These are phyloP conservation scores for Xylaria sp. DNA, from an alignment of 2,329 filamentous ascomycete genomes.

Conservation along the genomic window DNA sequence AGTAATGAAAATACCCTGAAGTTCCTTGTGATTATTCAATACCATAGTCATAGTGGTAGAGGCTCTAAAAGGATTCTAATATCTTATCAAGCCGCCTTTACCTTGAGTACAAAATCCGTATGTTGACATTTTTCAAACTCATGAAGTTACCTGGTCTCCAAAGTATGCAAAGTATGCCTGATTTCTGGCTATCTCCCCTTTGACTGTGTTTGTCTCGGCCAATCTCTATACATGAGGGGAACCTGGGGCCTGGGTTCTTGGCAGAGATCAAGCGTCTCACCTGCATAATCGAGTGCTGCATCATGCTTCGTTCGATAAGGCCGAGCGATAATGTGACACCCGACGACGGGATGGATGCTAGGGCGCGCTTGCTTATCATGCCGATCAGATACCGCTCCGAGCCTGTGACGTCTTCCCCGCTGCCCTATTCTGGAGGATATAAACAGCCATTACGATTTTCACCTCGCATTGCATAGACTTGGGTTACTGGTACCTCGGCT, in stretches of 20 bases:
- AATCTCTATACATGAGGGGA: background rate
- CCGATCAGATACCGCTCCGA: slow-evolving; percentile 5
- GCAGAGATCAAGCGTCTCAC: background rate
- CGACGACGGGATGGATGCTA: background rate
- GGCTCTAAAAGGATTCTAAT: too few species aligned
- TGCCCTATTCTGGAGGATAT: background rate
- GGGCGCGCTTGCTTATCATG: slow-evolving; percentile 16
- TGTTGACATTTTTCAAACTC: background rate
- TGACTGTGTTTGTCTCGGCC: background rate
- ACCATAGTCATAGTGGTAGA: background rate
- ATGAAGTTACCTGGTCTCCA: background rate
- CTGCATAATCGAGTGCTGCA: background rate
- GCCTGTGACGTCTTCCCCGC: background rate
- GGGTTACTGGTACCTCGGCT: background rate
- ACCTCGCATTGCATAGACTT: too few species aligned
- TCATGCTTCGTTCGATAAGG: slow-evolving; percentile 1
- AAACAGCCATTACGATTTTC: background rate
- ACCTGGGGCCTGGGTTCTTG: background rate
- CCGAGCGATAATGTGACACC: slow-evolving; percentile 5
- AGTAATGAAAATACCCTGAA: background rate
- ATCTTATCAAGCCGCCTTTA: background rate
- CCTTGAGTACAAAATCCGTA: background rate
- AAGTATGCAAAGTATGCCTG: background rate
- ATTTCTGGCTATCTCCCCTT: background rate
- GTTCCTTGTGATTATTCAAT: background rate